phyloP scores from a whole-genome alignment of 139 green algal genomes.

The Raphidocelis subcapitata region DNA sequence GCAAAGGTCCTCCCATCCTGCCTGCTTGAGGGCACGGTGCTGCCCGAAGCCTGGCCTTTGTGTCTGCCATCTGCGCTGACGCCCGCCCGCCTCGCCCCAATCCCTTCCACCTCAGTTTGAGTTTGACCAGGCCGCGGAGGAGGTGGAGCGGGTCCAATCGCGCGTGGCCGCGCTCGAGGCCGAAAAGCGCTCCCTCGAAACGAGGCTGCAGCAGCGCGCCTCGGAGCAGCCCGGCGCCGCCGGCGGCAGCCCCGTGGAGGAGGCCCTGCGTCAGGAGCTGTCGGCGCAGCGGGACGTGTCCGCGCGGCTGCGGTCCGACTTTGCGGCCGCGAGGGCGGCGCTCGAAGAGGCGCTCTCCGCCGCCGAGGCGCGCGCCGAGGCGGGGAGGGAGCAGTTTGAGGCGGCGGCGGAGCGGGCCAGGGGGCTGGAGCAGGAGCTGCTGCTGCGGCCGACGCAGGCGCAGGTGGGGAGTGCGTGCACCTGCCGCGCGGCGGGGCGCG shows the following conservation, averaged over 20 bases:
- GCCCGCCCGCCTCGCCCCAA: too few relatives aligned
- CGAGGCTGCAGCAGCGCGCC: constrained; percentile 32
- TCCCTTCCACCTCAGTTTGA: constrained; percentile 53
- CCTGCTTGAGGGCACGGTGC: too few relatives aligned
- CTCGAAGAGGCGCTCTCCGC: constrained; percentile 51
- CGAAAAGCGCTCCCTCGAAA: constrained; percentile 65
- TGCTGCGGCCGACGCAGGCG: constrained; percentile 40
- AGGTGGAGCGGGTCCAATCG: constrained; percentile 58
- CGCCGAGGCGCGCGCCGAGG: constrained; percentile 50
- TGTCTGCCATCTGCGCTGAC: too few relatives aligned
- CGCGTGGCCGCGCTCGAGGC: constrained; percentile 66
- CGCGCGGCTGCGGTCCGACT: constrained; percentile 47
- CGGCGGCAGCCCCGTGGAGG: constrained; percentile 39
- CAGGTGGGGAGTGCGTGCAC: too few relatives aligned
- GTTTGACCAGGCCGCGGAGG: constrained; percentile 68
- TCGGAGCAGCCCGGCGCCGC: constrained; percentile 3
- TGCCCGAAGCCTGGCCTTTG: too few relatives aligned
- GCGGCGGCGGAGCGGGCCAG: not conserved
- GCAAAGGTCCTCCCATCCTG: too few relatives aligned
- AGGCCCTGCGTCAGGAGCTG: constrained; percentile 65
- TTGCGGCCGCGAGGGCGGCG: constrained; percentile 19
- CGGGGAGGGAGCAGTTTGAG: constrained; percentile 32
- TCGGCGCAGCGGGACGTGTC: constrained; percentile 55
- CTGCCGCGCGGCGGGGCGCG: too few relatives aligned
- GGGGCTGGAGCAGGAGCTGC: constrained; percentile 53